Evolutionary conservation across 2,329 filamentous ascomycete species (phyloP).

Genomic region (Aspergillus pseudoviridinutans): DNA sequence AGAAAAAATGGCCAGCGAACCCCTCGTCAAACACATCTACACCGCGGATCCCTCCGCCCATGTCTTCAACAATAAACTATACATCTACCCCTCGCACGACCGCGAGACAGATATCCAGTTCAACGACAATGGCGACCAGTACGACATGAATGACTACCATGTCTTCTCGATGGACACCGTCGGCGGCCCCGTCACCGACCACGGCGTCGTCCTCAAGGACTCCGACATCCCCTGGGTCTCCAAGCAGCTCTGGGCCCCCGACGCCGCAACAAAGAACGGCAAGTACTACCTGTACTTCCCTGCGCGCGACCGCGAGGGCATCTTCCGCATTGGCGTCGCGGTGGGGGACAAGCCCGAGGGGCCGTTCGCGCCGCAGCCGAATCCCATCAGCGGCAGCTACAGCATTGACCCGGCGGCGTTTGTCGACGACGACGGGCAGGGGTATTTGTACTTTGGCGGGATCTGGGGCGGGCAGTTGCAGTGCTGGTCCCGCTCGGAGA

Average conservation of each 20-base stretch:
- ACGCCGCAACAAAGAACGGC: slow-evolving; percentile 65
- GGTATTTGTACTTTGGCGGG: slow-evolving; percentile 72
- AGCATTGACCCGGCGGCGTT: slow-evolving; percentile 75
- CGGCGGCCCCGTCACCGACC: slow-evolving; percentile 61
- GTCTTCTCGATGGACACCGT: slow-evolving; percentile 63
- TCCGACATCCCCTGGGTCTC: slow-evolving; percentile 70
- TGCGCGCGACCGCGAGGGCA: slow-evolving; percentile 63
- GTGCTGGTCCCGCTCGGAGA: slow-evolving; percentile 62
- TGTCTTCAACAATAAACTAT: slow-evolving; percentile 70
- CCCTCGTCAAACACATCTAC: slow-evolving; percentile 70
- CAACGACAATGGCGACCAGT: slow-evolving; percentile 83
- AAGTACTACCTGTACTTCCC: slow-evolving; percentile 77
- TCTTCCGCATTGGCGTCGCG: slow-evolving; percentile 74
- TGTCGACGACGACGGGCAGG: slow-evolving; percentile 63
- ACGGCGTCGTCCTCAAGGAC: slow-evolving; percentile 64
- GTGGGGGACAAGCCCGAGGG: slow-evolving; percentile 61
- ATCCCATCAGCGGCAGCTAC: slow-evolving; percentile 65
- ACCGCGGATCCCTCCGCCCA: slow-evolving; percentile 78
- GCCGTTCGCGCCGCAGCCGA: slow-evolving; percentile 63
- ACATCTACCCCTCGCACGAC: slow-evolving; percentile 79
- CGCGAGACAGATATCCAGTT: slow-evolving; percentile 68
- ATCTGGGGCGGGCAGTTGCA: slow-evolving; percentile 79
- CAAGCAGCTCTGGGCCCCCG: slow-evolving; percentile 78
- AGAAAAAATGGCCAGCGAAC: slow-evolving; percentile 32
- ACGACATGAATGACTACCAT: slow-evolving; percentile 81